These are phyloP conservation scores for Pistacia vera DNA, from an alignment of 345 rosid genomes.

Conservation along the genomic window DNA sequence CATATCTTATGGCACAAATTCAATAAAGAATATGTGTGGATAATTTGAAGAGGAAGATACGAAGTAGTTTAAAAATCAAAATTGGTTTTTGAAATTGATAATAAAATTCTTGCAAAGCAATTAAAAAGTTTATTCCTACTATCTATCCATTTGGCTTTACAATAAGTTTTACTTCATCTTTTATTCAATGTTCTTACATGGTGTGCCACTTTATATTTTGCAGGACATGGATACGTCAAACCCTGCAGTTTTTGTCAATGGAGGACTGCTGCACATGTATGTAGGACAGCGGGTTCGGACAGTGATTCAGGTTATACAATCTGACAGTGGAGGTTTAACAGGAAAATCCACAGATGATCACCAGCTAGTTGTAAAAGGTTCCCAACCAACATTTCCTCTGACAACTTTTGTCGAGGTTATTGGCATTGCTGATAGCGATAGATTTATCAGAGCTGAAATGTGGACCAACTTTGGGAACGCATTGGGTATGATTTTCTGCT, in stretches of 20 bases:
- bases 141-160: background rate
- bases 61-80: background rate
- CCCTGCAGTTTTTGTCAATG: slow-evolving; percentile 90
- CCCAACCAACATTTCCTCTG: slow-evolving; percentile 47
- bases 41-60: background rate
- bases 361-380: slow-evolving; percentile 63
- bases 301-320: slow-evolving; percentile 62
- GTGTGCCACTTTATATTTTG: background rate
- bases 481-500: slow-evolving; percentile 52
- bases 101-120: background rate
- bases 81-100: background rate
- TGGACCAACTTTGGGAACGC: slow-evolving; percentile 80
- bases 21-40: slow-evolving; percentile 31
- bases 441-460: slow-evolving; percentile 60
- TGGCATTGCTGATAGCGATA: slow-evolving; percentile 80
- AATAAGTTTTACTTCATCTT: background rate
- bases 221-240: slow-evolving; percentile 71
- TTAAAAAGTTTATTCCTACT: background rate
- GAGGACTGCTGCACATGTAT: slow-evolving; percentile 52
- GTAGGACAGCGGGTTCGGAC: slow-evolving; percentile 71
- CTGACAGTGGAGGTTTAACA: slow-evolving; percentile 51
- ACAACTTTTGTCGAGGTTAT: slow-evolving; percentile 76
- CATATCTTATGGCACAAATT: slow-evolving; percentile 51
- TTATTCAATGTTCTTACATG: background rate
- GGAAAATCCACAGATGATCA: slow-evolving; percentile 76